phyloP scores from a whole-genome alignment of 2,329 filamentous ascomycete species.

The Alternaria solani region DNA sequence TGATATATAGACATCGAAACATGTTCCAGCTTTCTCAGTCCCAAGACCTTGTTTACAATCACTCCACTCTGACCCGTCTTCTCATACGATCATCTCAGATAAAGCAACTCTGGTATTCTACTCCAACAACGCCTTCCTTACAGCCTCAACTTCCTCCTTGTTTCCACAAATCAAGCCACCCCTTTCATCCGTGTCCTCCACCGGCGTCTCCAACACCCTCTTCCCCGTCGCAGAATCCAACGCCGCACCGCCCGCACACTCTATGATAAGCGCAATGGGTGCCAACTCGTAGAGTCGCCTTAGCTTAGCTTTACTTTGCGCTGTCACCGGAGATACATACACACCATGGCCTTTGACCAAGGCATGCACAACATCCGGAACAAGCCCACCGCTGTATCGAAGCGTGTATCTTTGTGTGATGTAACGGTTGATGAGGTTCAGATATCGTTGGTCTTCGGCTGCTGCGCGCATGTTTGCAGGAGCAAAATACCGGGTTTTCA shows the following conservation, averaged over 20 bases:
- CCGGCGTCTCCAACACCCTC: conserved; percentile 27
- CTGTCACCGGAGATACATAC: conserved; percentile 66
- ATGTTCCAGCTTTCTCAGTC: background rate
- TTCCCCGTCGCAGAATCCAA: conserved; percentile 57
- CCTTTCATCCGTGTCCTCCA: conserved; percentile 43
- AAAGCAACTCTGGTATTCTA: background rate
- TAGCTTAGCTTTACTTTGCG: conserved; percentile 63
- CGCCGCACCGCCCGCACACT: conserved; percentile 66
- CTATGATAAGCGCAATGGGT: conserved; percentile 67
- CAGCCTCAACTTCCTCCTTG: conserved; percentile 38
- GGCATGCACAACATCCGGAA: conserved; percentile 68
- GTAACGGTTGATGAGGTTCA: conserved; percentile 59
- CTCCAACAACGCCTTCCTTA: conserved; percentile 7
- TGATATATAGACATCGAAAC: background rate
- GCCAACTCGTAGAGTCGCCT: conserved; percentile 66
- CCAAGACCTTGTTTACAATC: background rate
- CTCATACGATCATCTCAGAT: background rate
- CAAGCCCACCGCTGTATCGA: conserved; percentile 67
- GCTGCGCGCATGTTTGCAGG: conserved; percentile 69
- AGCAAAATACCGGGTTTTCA: conserved; percentile 66
- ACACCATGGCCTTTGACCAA: conserved; percentile 69
- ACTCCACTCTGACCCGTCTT: background rate
- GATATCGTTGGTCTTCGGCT: conserved; percentile 60
- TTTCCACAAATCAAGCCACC: conserved; percentile 45
- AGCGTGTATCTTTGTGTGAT: conserved; percentile 66